A percentile compares a stretch with the other conserved stretches of the same genome.
phyloP scores from a whole-genome alignment of 2,329 filamentous ascomycete species.

The Exophiala alcalophila region DNA sequence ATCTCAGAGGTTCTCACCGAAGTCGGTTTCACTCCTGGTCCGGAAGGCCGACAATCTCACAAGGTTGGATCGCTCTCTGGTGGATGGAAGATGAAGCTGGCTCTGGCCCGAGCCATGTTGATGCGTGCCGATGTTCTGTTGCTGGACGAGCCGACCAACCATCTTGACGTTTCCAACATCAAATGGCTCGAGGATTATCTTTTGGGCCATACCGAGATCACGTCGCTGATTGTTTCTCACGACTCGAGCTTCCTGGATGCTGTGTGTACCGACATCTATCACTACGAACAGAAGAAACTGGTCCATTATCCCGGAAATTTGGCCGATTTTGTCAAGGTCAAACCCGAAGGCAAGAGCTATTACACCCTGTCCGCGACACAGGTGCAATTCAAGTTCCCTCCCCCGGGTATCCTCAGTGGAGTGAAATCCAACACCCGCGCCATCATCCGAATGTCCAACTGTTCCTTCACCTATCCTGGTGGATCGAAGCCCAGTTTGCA shows the following conservation, averaged over 20 bases:
- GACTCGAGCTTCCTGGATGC: slow-evolving; percentile 96
- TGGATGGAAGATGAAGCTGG: slow-evolving; percentile 99
- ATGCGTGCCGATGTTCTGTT: slow-evolving; percentile 94
- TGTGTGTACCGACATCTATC: slow-evolving; percentile 97
- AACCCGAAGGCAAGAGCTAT: slow-evolving; percentile 95
- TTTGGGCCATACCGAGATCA: slow-evolving; percentile 93
- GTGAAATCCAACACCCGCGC: slow-evolving; percentile 93
- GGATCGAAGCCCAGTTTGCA: slow-evolving; percentile 79
- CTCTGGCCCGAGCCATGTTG: slow-evolving; percentile 92
- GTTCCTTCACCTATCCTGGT: slow-evolving; percentile 90
- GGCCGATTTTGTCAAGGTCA: slow-evolving; percentile 73
- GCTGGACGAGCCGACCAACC: slow-evolving; percentile 98
- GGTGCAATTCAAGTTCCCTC: slow-evolving; percentile 96
- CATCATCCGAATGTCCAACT: slow-evolving; percentile 92
- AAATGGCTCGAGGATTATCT: slow-evolving; percentile 95
- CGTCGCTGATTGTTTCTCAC: slow-evolving; percentile 95
- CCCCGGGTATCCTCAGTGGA: slow-evolving; percentile 87
- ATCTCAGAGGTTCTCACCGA: slow-evolving; percentile 82
- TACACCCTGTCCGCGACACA: slow-evolving; percentile 88
- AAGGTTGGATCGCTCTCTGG: slow-evolving; percentile 92
- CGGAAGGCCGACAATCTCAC: slow-evolving; percentile 82
- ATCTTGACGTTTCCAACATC: slow-evolving; percentile 93
- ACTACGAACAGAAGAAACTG: slow-evolving; percentile 98
- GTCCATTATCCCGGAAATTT: slow-evolving; percentile 52
- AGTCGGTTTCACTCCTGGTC: slow-evolving; percentile 89